Percentiles rank a stretch among this genome's conserved stretches.
Conservation (phyloP, 2,329 filamentous ascomycete genomes). For the Exophiala phaeomuriformis region DNA sequence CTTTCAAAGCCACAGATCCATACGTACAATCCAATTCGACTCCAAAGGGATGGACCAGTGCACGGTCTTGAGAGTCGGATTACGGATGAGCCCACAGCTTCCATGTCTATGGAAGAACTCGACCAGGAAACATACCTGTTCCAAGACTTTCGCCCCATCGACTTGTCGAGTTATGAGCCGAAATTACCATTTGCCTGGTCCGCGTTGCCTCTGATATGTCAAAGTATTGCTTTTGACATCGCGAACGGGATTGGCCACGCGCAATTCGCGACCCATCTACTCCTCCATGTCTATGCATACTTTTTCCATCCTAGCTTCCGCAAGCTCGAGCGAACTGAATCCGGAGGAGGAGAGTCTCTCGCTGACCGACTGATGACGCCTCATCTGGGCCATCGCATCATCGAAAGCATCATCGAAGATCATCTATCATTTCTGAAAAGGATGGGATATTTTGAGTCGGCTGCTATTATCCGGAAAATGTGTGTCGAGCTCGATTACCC, state of each 20-base stretch:
- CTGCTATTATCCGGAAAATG: slow-evolving; percentile 52
- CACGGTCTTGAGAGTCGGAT: background rate
- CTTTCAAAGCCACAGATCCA: slow-evolving; percentile 19
- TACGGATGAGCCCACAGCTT: background rate
- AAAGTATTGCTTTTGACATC: slow-evolving; percentile 24
- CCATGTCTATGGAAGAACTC: slow-evolving; percentile 19
- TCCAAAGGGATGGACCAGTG: background rate
- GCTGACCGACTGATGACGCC: slow-evolving; percentile 29
- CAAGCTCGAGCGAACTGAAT: background rate
- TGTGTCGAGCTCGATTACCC: slow-evolving; percentile 24
- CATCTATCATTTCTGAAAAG: slow-evolving; percentile 51
- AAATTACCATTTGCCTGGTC: slow-evolving; percentile 26
- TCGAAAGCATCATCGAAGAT: slow-evolving; percentile 47
- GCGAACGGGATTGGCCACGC: slow-evolving; percentile 40
- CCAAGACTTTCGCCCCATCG: slow-evolving; percentile 26
- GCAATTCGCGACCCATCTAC: slow-evolving; percentile 42
- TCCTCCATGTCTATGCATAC: slow-evolving; percentile 40
- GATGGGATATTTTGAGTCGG: slow-evolving; percentile 31
- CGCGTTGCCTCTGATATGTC: slow-evolving; percentile 24
- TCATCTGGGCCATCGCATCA: slow-evolving; percentile 37
- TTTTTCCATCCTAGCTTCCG: slow-evolving; percentile 32
- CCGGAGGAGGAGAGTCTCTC: slow-evolving; percentile 6
- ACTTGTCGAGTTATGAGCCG: slow-evolving; percentile 23
- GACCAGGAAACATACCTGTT: slow-evolving; percentile 16
- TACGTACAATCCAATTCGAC: slow-evolving; percentile 17